phyloP scores from a whole-genome alignment of 768 basidiomycete species.

The Rhodotorula toruloides region DNA sequence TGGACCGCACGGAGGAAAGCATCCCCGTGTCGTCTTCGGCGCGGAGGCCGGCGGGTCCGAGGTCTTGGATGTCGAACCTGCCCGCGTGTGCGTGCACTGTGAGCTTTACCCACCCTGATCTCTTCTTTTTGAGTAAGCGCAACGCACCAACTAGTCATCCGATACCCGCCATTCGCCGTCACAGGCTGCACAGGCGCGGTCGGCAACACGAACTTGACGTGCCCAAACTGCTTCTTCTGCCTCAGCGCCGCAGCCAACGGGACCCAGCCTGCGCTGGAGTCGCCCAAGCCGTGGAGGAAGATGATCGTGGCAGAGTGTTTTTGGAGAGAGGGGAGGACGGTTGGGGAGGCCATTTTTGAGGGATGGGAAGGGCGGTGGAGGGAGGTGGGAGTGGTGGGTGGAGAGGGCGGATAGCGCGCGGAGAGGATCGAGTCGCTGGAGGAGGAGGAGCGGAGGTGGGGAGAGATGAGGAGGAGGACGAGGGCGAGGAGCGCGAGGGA shows the following conservation, averaged over 20 bases:
- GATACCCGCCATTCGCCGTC: slow-evolving; percentile 66
- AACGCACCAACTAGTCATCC: slow-evolving; percentile 68
- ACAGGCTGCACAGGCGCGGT: slow-evolving; percentile 66
- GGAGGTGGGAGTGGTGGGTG: too few relatives aligned
- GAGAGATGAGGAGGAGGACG: too few relatives aligned
- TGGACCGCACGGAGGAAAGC: slow-evolving; percentile 57
- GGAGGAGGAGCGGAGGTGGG: too few relatives aligned
- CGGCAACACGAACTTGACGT: slow-evolving; percentile 86
- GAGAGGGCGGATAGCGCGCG: too few relatives aligned
- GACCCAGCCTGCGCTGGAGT: slow-evolving; percentile 65
- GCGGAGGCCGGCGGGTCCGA: not conserved
- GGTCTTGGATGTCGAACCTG: slow-evolving; percentile 18
- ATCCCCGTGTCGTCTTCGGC: slow-evolving; percentile 73
- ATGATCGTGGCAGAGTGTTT: slow-evolving; percentile 82
- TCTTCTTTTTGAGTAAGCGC: too few relatives aligned
- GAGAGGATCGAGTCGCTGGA: too few relatives aligned
- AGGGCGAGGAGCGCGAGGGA: too few relatives aligned
- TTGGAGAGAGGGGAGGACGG: slow-evolving; percentile 35
- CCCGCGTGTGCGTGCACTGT: not conserved
- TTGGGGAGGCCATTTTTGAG: not conserved
- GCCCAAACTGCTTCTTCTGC: slow-evolving; percentile 54
- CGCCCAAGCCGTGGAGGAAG: slow-evolving; percentile 63
- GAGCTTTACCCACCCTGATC: not conserved
- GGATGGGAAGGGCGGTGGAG: too few relatives aligned
- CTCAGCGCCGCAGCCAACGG: slow-evolving; percentile 68